Evolutionary conservation across 1,139 yeast species (phyloP).

Genomic region (Protomyces inouyei): DNA sequence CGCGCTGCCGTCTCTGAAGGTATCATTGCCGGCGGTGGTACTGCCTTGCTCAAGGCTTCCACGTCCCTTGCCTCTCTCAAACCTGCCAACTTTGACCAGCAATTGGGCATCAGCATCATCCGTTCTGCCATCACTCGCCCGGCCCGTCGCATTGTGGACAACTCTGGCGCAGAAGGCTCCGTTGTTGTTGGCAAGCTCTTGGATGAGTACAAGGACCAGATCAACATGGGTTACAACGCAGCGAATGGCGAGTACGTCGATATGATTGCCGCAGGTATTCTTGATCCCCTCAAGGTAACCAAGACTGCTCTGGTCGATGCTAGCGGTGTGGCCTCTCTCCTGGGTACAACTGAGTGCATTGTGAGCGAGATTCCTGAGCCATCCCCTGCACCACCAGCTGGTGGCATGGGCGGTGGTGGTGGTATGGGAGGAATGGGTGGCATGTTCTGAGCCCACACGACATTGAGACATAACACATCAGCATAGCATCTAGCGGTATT

Average conservation of each 20-base stretch:
- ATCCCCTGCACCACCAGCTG: slow-evolving; percentile 55
- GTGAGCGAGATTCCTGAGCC: slow-evolving; percentile 95
- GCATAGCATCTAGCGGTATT: not conserved
- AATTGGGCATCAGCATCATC: slow-evolving; percentile 94
- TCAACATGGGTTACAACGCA: slow-evolving; percentile 91
- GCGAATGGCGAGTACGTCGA: slow-evolving; percentile 91
- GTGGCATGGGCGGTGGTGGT: slow-evolving; percentile 63
- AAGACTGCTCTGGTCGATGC: slow-evolving; percentile 97
- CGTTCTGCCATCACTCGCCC: slow-evolving; percentile 95
- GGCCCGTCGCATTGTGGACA: slow-evolving; percentile 93
- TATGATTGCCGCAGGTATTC: slow-evolving; percentile 96
- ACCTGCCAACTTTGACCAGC: slow-evolving; percentile 93
- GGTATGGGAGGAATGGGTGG: slow-evolving; percentile 46
- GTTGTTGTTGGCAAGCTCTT: slow-evolving; percentile 91
- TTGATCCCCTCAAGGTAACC: slow-evolving; percentile 98
- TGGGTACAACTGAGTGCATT: slow-evolving; percentile 98
- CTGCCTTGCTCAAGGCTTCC: slow-evolving; percentile 94
- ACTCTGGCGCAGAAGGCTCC: slow-evolving; percentile 98
- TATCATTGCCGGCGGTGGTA: slow-evolving; percentile 99
- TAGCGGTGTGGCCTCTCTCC: slow-evolving; percentile 93
- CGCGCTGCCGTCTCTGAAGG: slow-evolving; percentile 99
- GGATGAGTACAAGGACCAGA: slow-evolving; percentile 76
- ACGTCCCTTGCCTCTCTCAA: slow-evolving; percentile 70
- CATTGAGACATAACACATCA: not conserved
- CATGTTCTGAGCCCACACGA: not conserved